These are phyloP conservation scores for Datisca glomerata DNA, from an alignment of 306 rosid genomes.

Conservation along the genomic window DNA sequence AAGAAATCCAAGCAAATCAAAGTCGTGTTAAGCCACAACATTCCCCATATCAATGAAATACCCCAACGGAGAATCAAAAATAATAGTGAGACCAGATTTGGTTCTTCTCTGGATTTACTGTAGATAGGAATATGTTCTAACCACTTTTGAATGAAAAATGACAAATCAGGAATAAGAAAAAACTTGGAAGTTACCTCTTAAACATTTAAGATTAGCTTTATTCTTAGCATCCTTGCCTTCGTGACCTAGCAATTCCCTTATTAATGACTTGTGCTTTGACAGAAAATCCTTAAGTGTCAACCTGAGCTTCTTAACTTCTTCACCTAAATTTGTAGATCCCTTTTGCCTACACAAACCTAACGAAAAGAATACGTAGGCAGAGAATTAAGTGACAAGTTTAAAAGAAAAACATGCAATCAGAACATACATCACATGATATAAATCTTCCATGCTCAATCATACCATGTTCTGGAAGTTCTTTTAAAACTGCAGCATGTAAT, in stretches of 20 bases:
- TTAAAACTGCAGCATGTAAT: constrained; percentile 28
- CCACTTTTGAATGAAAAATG: no score
- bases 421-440: not conserved
- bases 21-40: no score
- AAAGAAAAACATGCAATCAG: constrained; percentile 8
- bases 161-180: no score
- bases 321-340: constrained; percentile 26
- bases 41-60: no score
- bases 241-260: constrained; percentile 46
- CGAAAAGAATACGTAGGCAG: constrained; percentile 26
- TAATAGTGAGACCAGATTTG: no score
- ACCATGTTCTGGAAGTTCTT: constrained; percentile 57
- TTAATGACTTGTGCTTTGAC: constrained; percentile 49
- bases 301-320: constrained; percentile 54
- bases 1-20: no score
- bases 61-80: no score
- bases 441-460: constrained; percentile 16
- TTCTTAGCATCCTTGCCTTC: constrained; percentile 52
- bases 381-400: constrained; percentile 12
- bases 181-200: constrained; percentile 39
- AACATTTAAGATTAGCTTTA: constrained; percentile 41
- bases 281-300: constrained; percentile 39
- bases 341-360: constrained; percentile 46
- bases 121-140: no score
- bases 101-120: no score